phyloP scores from a whole-genome alignment of 495 filamentous ascomycete species.

The Neurospora cerealis region DNA sequence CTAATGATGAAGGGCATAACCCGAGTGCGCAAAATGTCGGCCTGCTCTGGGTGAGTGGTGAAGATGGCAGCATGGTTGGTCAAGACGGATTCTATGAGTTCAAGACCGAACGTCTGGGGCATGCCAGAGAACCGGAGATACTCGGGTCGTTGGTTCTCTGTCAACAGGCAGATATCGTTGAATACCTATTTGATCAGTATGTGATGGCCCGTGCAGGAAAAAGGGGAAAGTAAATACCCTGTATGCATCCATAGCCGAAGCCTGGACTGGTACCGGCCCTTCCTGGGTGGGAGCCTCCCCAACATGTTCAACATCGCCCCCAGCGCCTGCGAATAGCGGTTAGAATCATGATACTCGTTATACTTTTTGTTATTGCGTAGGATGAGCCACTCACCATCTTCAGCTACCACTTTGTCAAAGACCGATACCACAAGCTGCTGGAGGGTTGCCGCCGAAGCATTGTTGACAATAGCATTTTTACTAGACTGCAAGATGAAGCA shows the following conservation, averaged over 20 bases:
- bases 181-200: constrained; percentile 48
- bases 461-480: constrained; percentile 86
- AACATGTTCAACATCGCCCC: constrained; percentile 40
- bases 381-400: constrained; percentile 53
- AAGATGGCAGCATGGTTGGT: constrained; percentile 77
- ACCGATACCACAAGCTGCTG: constrained; percentile 88
- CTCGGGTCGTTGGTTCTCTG: constrained; percentile 70
- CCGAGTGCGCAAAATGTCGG: constrained; percentile 63
- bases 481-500: constrained; percentile 83
- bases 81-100: constrained; percentile 83
- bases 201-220: not conserved
- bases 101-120: constrained; percentile 72
- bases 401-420: constrained; percentile 78
- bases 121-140: constrained; percentile 69
- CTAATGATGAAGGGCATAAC: constrained; percentile 77
- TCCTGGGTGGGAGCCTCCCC: constrained; percentile 55
- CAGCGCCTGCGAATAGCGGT: constrained; percentile 21
- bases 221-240: constrained; percentile 32
- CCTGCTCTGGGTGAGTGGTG: constrained; percentile 66
- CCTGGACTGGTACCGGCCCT: constrained; percentile 51
- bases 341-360: not conserved
- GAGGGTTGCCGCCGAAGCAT: constrained; percentile 86
- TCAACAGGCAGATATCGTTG: constrained; percentile 80
- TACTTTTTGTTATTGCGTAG: not conserved
- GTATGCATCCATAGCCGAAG: constrained; percentile 81